A percentile compares a stretch with the other conserved stretches of the same genome.
phyloP scores from a whole-genome alignment of 768 basidiomycete species.

The Calocera viscosa region DNA sequence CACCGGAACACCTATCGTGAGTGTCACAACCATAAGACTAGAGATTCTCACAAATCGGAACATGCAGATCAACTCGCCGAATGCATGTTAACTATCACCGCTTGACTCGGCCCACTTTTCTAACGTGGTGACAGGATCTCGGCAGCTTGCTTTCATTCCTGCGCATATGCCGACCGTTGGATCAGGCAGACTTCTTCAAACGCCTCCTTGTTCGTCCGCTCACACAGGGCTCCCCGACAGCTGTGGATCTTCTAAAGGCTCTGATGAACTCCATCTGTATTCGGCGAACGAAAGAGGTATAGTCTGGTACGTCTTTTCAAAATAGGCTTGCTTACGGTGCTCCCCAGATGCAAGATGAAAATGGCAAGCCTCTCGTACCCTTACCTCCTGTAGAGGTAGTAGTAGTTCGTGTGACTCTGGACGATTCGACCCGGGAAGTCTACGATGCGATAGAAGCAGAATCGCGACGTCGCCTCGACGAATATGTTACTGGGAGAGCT shows the following conservation, averaged over 20 bases:
- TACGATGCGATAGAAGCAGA: constrained; percentile 58
- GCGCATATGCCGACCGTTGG: constrained; percentile 70
- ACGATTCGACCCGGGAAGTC: constrained; percentile 46
- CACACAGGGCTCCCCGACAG: constrained; percentile 51
- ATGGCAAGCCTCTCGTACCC: constrained; percentile 59
- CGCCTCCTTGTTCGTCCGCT: constrained; percentile 65
- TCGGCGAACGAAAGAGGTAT: constrained; percentile 64
- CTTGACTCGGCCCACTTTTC: not conserved
- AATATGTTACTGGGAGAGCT: constrained; percentile 23
- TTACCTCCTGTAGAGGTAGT: constrained; percentile 77
- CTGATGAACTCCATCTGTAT: constrained; percentile 69
- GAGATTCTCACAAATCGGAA: not conserved
- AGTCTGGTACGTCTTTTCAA: not conserved
- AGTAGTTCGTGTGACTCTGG: constrained; percentile 53
- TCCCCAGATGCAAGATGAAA: constrained; percentile 65
- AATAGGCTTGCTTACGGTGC: constrained; percentile 19
- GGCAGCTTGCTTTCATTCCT: constrained; percentile 78
- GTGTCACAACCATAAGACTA: constrained; percentile 22
- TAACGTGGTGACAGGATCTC: constrained; percentile 48
- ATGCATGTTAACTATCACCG: constrained; percentile 30
- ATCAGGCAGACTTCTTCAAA: constrained; percentile 72
- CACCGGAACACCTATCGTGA: constrained; percentile 80
- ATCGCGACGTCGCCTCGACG: constrained; percentile 51
- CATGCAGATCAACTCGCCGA: constrained; percentile 63
- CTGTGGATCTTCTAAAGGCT: constrained; percentile 60